Evolutionary conservation across 352 stramenopile genomes (phyloP), one percentile per base, ranked within the genome.

Genomic region (Phytophthora sp.): DNA sequence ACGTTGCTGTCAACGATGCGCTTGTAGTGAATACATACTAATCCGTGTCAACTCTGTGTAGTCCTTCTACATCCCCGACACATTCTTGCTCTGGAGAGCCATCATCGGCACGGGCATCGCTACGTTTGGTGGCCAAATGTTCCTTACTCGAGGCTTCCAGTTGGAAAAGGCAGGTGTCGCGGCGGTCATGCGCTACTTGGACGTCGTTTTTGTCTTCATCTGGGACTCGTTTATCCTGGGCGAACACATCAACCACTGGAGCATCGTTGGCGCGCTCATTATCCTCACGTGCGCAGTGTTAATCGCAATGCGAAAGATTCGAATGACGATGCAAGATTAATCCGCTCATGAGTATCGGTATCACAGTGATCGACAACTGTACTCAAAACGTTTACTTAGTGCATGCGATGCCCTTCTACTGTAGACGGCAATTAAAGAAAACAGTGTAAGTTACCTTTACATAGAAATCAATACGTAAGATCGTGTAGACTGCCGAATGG

Each of bases 181-280:
- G 5, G 77, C 83, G 1, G 79, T 88, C 23, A 91, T 91, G 82
- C 76, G 83, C 18, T 91, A 81, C 42, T 29, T 90, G 53, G 79
- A 93, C 68, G 77, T 93, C 3, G 69, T 93, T 3, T 93, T 90
- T 38, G 80, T 93, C 38, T 82, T 93, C 29, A 63, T 89, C 3
- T 80, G 80, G 73, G 84, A 90, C 59, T 81, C 69, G 12, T 73
- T 60, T 8, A 79, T 93, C 36, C 65, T 93, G 3, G 76, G 79
- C 15, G 84, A 91, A 35, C 31, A 73, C 18, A 77, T 91, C 9
- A 84, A 85, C 50, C 24, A 59, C 30, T 89, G 74, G 71, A 91
- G 80, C 52, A 72, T 93, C 27, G 18, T 90, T 18, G 82, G 84
- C 2, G 80, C 71, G 2, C 23, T 68, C 0, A 82, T 91, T 20